Percentiles rank a stretch among this genome's conserved stretches.
Conservation (phyloP, 108 stramenopile genomes). For the Heterococcus sp. region DNA sequence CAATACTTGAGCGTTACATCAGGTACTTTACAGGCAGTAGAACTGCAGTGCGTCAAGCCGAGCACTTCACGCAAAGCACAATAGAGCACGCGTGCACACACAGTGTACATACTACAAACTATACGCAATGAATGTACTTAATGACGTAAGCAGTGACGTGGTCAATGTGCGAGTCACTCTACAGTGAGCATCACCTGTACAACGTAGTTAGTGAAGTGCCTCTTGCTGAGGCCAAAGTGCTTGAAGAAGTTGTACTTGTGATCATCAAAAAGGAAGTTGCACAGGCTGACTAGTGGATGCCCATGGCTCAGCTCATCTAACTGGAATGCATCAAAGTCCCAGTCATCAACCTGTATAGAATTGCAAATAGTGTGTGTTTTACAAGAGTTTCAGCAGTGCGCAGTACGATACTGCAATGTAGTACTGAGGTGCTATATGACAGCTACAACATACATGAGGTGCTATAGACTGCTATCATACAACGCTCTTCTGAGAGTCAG, state of each 20-base stretch:
- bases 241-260: slow-evolving; percentile 15
- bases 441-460: neutral
- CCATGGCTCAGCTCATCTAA: slow-evolving; percentile 18
- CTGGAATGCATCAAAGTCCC: slow-evolving; percentile 30
- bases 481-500: neutral
- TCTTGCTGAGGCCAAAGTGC: slow-evolving; percentile 19
- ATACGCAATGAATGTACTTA: too few species aligned
- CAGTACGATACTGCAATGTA: neutral
- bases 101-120: too few species aligned
- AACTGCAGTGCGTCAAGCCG: too few species aligned
- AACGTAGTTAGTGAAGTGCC: neutral
- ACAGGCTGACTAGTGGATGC: slow-evolving; percentile 19
- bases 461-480: neutral
- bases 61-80: too few species aligned
- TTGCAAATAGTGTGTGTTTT: too few species aligned
- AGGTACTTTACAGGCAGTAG: too few species aligned
- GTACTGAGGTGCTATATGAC: neutral
- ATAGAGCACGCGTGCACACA: too few species aligned
- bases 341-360: slow-evolving; percentile 9
- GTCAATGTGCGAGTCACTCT: too few species aligned
- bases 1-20: too few species aligned
- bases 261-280: slow-evolving; percentile 9
- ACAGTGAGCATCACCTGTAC: neutral
- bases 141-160: too few species aligned
- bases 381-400: neutral